phyloP scores from a whole-genome alignment of 1,139 yeast genomes.

The Yamadazyma aaseri region DNA sequence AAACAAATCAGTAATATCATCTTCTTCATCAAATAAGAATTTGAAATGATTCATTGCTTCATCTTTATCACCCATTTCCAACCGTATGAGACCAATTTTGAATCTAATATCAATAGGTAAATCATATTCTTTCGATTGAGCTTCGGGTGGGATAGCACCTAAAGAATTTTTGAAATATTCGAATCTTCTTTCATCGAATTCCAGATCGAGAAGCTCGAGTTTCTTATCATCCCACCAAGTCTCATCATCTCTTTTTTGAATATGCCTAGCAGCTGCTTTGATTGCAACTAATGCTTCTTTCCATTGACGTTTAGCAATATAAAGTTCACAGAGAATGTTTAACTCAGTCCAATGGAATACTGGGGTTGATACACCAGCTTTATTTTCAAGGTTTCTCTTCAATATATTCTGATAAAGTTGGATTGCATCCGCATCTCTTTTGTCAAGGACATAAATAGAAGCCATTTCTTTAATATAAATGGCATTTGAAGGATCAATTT shows the following conservation, averaged over 20 bases:
- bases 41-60: conserved; percentile 71
- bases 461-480: conserved; percentile 73
- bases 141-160: conserved; percentile 16
- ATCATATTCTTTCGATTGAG: conserved; percentile 39
- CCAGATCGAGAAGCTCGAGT: conserved; percentile 57
- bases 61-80: conserved; percentile 58
- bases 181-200: conserved; percentile 67
- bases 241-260: conserved; percentile 69
- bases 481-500: conserved; percentile 59
- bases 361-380: conserved; percentile 26
- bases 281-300: conserved; percentile 61
- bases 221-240: conserved; percentile 77
- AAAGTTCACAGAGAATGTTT: conserved; percentile 78
- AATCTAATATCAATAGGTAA: conserved; percentile 86
- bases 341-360: conserved; percentile 84
- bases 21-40: conserved; percentile 51
- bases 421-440: conserved; percentile 77
- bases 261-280: conserved; percentile 78
- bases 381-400: conserved; percentile 49
- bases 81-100: conserved; percentile 71
- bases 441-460: conserved; percentile 70
- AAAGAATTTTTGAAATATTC: conserved; percentile 24
- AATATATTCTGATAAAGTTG: conserved; percentile 67
- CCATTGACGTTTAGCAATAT: conserved; percentile 66
- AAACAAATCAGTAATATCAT: conserved; percentile 69